Evolutionary conservation across 805 yeast genomes (phyloP), one percentile per base, ranked within the genome.

Genomic region (Cyberlindnera maclurae): DNA sequence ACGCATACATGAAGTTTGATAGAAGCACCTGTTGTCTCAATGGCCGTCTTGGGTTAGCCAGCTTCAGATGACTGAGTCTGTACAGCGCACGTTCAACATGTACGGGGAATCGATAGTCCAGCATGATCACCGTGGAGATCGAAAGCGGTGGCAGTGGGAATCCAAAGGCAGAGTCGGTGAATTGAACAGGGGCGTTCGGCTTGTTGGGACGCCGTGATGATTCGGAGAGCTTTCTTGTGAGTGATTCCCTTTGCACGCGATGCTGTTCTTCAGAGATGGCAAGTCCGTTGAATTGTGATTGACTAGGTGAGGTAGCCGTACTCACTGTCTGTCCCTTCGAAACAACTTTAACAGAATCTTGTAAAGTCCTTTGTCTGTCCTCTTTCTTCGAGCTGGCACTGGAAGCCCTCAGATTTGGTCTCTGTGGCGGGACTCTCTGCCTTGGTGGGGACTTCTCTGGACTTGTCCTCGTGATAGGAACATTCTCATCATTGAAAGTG

Each of bases 1-100:
- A 93, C 0, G 97, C 90, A 57, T 93, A 93, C 98, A 93, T 93
- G 73, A 93, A 93, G 59, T 93, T 93, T 42, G 96, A 86, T 46
- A 93, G 64, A 36, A 93, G 60, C 2, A 93, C 98, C 58, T 93
- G 98, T 58, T 93, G 97, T 29, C 88, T 71, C 45, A 93, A 64
- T 22, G 94, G 93, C 42, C 97, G 68, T 55, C 87, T 83, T 1
- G 97, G 90, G 60, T 93, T 95, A 18, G 97, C 96, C 47, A 93
- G 69, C 59, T 93, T 93, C 57, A 93, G 65, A 61, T 93, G 98
- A 38, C 96, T 84, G 40, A 93, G 68, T 40, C 98, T 68, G 60
- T 93, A 93, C 37, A 93, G 84, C 0, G 98, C 98, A 30, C 98
- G 71, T 60, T 93, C 98, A 32, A 93, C 95, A 59, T 90, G 96